Evolutionary conservation across 352 stramenopile genomes (phyloP), one percentile per base, ranked within the genome.

Genomic region (Globisporangium mamillatum): DNA sequence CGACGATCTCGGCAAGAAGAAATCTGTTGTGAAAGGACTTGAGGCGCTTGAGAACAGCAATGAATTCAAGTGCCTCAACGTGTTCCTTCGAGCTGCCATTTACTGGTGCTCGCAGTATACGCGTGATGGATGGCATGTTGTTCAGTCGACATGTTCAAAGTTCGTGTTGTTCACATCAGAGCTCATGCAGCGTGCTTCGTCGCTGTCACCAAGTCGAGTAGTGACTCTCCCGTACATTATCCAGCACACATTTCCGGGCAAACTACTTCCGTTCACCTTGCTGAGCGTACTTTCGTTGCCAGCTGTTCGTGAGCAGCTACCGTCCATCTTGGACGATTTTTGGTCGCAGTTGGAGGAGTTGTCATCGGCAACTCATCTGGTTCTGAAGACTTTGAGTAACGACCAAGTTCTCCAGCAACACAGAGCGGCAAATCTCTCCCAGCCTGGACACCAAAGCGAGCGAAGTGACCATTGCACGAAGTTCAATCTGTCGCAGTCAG

Each of bases 1-100:
- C 16, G 36, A 66, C 16, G 59, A 59, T 9, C 34, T 78, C n/a
- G 48, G 56, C 3, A 67, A 70, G 18, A 58, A 12, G 12, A 12
- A 10, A 0, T 53, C 53, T 7, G n/a, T 50, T 7, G 25, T 70
- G n/a, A 75, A 75, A 53, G 70, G 44, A 14, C 63, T 92, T 10
- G 76, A 88, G 32, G 52, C 71, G 50, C 71, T 96, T 20, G 77
- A 92, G 63, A 57, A 25, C 14, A 84, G 60, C 24, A 68, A 77
- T 53, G 86, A 94, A 54, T 94, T 94, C 66, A 92, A 91, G 64
- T 94, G 85, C 54, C 64, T 96, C 4, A 94, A 94, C 41, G 74
- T 94, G 18, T 71, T 94, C 60, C 54, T 94, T 32, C 88, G 88
- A 7, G 81, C 84, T 9, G 70, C 77, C 20, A 73, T 94, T n/a